Conservation (phyloP, 1,284 basidiomycete species). For the Stygiomarasmius scandens region DNA sequence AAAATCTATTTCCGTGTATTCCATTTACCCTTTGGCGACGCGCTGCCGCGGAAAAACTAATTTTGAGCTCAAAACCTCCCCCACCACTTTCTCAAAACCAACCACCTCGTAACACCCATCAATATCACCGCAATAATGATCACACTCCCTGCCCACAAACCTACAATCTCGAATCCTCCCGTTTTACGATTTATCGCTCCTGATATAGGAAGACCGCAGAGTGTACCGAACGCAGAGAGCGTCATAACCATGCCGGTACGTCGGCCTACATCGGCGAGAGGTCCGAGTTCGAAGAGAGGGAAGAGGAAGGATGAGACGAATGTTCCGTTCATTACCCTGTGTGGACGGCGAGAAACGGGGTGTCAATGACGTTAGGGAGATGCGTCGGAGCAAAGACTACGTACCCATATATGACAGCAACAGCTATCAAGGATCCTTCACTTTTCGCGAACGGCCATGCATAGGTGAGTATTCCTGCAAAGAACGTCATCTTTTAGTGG, state of each 20-base stretch:
- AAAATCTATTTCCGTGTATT: no score
- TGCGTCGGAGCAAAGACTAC: not conserved
- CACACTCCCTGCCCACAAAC: constrained; percentile 38
- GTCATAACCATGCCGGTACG: constrained; percentile 52
- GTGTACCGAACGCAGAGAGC: constrained; percentile 35
- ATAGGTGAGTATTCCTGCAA: constrained; percentile 43
- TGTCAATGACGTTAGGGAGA: constrained; percentile 1
- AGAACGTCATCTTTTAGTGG: constrained; percentile 36
- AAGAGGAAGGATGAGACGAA: constrained; percentile 43
- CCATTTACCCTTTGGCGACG: no score
- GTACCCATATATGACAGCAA: constrained; percentile 46
- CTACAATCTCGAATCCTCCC: constrained; percentile 39
- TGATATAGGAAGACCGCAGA: constrained; percentile 49
- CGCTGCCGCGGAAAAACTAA: no score
- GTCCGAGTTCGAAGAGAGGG: constrained; percentile 50
- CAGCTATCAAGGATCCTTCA: constrained; percentile 28
- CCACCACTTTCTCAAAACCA: constrained; percentile 12
- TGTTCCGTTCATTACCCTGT: constrained; percentile 44
- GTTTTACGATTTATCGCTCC: constrained; percentile 44
- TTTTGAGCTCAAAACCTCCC: constrained; percentile 17
- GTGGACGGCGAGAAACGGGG: not conserved
- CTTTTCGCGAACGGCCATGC: constrained; percentile 45
- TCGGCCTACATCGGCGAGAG: constrained; percentile 46
- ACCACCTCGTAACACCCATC: constrained; percentile 10
- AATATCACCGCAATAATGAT: constrained; percentile 6